Conservation (phyloP, 495 filamentous ascomycete genomes). For the Penicillium arizonense region DNA sequence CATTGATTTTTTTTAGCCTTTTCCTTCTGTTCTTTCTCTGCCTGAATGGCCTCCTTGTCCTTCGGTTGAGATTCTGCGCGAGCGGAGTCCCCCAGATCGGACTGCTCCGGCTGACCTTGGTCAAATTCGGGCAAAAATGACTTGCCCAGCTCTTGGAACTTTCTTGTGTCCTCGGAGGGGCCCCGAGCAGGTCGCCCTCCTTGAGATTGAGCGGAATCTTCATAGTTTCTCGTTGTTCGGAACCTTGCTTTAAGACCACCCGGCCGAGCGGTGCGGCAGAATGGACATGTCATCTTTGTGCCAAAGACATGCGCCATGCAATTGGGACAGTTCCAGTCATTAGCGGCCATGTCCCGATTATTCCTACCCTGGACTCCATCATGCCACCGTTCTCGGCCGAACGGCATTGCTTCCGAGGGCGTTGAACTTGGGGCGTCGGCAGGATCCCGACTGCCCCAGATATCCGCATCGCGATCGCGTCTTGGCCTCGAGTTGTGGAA, state of each 20-base stretch:
- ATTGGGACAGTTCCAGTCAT: conserved; percentile 35
- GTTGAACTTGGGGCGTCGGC: no score
- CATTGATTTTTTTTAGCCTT: conserved; percentile 23
- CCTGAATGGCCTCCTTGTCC: conserved; percentile 1
- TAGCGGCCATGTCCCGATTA: not conserved
- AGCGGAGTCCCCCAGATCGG: conserved; percentile 1
- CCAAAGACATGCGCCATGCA: conserved; percentile 27
- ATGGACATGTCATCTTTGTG: conserved; percentile 24
- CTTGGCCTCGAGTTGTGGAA: no score
- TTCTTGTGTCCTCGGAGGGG: conserved; percentile 6
- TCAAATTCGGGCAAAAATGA: conserved; percentile 12
- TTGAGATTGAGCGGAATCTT: not conserved
- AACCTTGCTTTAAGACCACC: not conserved
- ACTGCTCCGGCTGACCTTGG: not conserved
- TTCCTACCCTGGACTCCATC: no score
- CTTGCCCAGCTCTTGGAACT: conserved; percentile 21
- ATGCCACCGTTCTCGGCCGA: no score
- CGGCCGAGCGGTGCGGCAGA: conserved; percentile 29
- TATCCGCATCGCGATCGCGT: no score
- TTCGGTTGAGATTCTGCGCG: not conserved
- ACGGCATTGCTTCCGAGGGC: no score
- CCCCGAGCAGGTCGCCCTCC: not conserved
- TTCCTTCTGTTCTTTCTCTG: conserved; percentile 6
- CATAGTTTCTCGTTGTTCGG: not conserved
- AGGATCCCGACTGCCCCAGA: no score